Evolutionary conservation across 164 flowering plant species (phyloP).

Genomic region (Umbilicus rupestris): DNA sequence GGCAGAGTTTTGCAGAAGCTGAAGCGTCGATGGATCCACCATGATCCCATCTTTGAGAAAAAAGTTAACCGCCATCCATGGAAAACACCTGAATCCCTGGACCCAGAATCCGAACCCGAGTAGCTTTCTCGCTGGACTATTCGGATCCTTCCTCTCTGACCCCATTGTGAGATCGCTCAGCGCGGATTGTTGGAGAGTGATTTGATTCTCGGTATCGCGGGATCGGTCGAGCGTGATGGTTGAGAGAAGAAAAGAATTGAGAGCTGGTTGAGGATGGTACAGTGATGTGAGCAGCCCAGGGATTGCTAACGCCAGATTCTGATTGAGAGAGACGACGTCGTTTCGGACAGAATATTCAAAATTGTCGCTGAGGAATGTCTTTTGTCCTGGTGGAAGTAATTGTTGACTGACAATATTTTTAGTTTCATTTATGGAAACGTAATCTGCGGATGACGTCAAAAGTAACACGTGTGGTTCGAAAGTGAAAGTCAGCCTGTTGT

Average conservation of each 20-base stretch:
- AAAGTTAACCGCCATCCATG: slow-evolving; percentile 79
- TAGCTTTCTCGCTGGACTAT: slow-evolving; percentile 19
- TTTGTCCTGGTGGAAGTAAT: no score
- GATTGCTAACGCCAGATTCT: no score
- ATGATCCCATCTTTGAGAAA: slow-evolving; percentile 71
- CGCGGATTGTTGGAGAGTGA: background rate
- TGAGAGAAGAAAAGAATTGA: no score
- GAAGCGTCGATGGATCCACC: slow-evolving; percentile 69
- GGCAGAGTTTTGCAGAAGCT: slow-evolving; percentile 64
- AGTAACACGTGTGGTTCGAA: background rate
- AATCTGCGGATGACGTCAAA: background rate
- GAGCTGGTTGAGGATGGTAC: no score
- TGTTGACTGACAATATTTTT: background rate
- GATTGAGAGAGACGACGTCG: no score
- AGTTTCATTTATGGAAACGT: background rate
- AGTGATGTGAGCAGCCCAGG: no score
- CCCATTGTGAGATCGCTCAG: background rate
- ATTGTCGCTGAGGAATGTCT: no score
- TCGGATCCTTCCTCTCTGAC: slow-evolving; percentile 2
- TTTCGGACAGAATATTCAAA: no score
- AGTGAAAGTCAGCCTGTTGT: background rate
- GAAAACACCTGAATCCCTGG: slow-evolving; percentile 81
- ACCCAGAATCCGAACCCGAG: slow-evolving; percentile 68
- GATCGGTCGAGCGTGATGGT: background rate
- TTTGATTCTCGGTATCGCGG: background rate